Evolutionary conservation across 2,329 filamentous ascomycete genomes (phyloP).

Genomic region (Aspergillus tanneri): DNA sequence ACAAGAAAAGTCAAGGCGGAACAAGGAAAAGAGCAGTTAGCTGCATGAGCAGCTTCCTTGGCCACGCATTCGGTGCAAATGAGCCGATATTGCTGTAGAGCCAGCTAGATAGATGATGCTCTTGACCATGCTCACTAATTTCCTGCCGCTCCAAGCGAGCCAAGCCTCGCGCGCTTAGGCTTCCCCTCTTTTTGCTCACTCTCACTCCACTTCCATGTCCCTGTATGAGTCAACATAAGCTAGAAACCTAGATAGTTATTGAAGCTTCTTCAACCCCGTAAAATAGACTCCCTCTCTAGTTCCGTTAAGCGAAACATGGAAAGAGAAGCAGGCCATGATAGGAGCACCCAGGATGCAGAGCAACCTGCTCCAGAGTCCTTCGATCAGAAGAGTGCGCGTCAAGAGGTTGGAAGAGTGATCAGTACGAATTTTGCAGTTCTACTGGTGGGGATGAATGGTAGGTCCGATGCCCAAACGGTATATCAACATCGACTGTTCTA

Average conservation of each 20-base stretch:
- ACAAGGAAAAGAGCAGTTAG: too few relatives aligned
- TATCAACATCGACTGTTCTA: background rate
- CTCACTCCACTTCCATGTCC: background rate
- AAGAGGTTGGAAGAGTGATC: slow-evolving; percentile 20
- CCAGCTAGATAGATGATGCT: too few relatives aligned
- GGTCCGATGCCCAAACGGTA: background rate
- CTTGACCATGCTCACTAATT: too few relatives aligned
- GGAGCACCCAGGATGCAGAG: slow-evolving; percentile 1
- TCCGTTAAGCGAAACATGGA: too few relatives aligned
- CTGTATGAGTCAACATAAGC: background rate
- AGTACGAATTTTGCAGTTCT: slow-evolving; percentile 24
- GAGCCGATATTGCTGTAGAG: too few relatives aligned
- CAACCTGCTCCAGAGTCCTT: slow-evolving; percentile 6
- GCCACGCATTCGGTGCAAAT: too few relatives aligned
- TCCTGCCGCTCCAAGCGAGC: background rate
- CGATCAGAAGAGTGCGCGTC: slow-evolving; percentile 16
- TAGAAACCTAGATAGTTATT: too few relatives aligned
- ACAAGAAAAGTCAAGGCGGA: too few relatives aligned
- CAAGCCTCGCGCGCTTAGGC: background rate
- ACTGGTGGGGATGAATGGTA: slow-evolving; percentile 24
- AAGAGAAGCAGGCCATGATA: too few relatives aligned
- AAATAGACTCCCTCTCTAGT: slow-evolving; percentile 1
- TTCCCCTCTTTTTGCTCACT: background rate
- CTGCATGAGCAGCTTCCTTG: too few relatives aligned
- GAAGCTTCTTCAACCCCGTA: too few relatives aligned